phyloP scores from a whole-genome alignment of 208 protist species.

The Acanthamoeba culbertsoni region DNA sequence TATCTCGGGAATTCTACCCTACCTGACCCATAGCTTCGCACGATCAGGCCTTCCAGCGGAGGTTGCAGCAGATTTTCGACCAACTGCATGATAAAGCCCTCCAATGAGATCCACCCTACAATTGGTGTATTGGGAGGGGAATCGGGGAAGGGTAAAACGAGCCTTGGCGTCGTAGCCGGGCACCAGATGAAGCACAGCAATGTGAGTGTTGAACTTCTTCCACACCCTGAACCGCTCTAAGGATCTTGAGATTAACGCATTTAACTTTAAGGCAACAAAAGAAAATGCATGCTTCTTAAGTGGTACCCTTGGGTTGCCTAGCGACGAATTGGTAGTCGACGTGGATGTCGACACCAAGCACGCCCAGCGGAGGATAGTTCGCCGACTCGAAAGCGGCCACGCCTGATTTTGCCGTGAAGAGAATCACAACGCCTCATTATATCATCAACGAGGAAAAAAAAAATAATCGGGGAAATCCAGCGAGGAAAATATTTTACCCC shows the following conservation, averaged over 20 bases:
- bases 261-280: not conserved
- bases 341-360: not conserved
- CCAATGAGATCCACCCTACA: not conserved
- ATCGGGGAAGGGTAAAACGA: not conserved
- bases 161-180: not conserved
- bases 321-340: not conserved
- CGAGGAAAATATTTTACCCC: not conserved
- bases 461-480: not conserved
- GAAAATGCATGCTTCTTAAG: too few species aligned
- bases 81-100: not conserved
- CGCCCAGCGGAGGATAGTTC: not conserved
- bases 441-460: not conserved
- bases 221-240: not conserved
- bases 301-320: not conserved
- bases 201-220: not conserved
- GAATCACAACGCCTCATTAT: not conserved
- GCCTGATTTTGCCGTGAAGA: too few species aligned
- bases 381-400: not conserved
- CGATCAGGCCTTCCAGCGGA: too few species aligned
- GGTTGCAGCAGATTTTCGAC: too few species aligned
- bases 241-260: not conserved
- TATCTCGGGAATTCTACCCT: not conserved
- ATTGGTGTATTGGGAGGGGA: not conserved
- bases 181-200: not conserved
- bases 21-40: not conserved